Base-by-base conservation (phyloP, 768 basidiomycete genomes). In the Lactifluus subvellereus region DNA sequence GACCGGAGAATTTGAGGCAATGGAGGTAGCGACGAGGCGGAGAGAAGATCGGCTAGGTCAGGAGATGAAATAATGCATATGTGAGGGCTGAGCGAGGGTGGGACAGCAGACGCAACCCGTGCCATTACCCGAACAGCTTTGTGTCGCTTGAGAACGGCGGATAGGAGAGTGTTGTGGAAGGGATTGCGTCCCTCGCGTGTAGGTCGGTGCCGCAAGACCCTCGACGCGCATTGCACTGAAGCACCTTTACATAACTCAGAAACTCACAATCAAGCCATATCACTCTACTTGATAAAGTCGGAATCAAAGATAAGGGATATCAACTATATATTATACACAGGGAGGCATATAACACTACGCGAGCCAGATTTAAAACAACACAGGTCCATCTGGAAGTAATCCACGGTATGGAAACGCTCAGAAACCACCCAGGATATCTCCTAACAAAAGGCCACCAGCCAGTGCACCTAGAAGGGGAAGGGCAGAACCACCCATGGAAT, bases 31-130 rank as follows among this genome's bases (percentile, higher is more conserved):
- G 82, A 81, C 9, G 84, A 79, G 2, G 77, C 70, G 33, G 76
- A 73, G 51, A 94, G 75, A 40, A 91, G 78, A 38, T 83, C 78
- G 54, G 76, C 73, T 37, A 94, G 81, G 74, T 94, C 91, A 47
- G 81, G 79, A 0, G 90, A 91, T 0, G 86, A 78, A 40, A 89
- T 69, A 16, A 91, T 78, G 68, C 88, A 89, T 67, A 92, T 80
- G 70, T 93, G 91, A 6, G 91, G 91, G 70, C 88, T 88, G 68
- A 94, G 76, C 45, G 91, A 93, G 55, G 79, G 77, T 3, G 91
- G 90, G 45, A 93, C 70, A 47, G 76, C 73, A 22, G 79, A 80
- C 53, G 82, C 80, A 83, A 84, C 54, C 54, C 48, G 58, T 52
- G 67, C 60, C 67, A 67, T 67, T 35, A 45, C 32, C 35, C 18